Conservation (phyloP, 768 basidiomycete species). For the Lentinula aciculospora region DNA sequence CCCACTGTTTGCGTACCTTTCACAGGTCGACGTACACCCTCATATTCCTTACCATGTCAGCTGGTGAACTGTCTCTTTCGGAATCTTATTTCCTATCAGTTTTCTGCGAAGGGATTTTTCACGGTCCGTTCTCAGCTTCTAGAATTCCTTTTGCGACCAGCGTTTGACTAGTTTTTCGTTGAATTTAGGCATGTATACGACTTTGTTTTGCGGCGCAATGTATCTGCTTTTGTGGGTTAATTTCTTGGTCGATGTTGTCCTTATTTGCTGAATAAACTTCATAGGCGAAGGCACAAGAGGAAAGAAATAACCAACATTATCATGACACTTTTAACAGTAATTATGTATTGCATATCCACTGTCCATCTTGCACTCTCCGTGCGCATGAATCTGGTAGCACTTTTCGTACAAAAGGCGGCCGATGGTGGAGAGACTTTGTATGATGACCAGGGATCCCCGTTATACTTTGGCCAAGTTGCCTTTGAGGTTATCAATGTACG, state of each 20-base stretch:
- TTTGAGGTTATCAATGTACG: not conserved
- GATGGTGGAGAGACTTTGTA: not conserved
- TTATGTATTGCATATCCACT: slow-evolving; percentile 6
- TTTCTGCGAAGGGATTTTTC: not conserved
- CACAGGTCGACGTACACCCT: not conserved
- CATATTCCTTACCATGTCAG: not conserved
- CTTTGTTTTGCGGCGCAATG: not conserved
- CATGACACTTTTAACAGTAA: slow-evolving; percentile 1
- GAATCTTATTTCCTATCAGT: not conserved
- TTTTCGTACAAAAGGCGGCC: not conserved
- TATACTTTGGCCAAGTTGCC: not conserved
- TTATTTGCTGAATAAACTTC: not conserved
- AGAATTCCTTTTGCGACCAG: not conserved
- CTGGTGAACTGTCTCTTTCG: not conserved
- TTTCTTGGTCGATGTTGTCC: not conserved
- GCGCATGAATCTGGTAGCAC: not conserved
- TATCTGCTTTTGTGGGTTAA: not conserved
- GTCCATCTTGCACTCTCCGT: slow-evolving; percentile 7
- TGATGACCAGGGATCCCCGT: not conserved
- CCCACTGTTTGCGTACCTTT: not conserved
- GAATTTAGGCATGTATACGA: not conserved
- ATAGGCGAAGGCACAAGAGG: not conserved
- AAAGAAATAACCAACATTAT: not conserved
- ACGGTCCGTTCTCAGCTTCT: too few species aligned
- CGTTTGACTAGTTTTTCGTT: not conserved